Base-by-base conservation (phyloP, 208 protist species). In the Angomonas deanei region DNA sequence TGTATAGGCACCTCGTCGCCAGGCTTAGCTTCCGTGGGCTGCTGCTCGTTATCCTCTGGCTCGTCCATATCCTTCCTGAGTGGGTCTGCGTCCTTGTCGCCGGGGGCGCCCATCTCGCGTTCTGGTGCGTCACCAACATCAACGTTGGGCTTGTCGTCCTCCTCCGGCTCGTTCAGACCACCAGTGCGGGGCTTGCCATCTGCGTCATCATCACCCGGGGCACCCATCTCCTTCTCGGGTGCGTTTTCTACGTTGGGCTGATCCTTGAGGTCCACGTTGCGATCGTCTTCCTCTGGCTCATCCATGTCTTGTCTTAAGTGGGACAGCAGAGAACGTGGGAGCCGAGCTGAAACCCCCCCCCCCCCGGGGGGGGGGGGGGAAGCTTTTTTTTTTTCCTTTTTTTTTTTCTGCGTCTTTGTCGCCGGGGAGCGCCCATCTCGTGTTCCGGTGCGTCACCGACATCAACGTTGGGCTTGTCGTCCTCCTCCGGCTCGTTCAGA, bases 181-280 rank as follows among this genome's bases (percentile, higher is more conserved):
- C 19, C 23, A 15, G 5, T 17, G 5, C 11, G n/a, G 47, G 47
- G 47, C n/a, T n/a, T n/a, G n/a, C n/a, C n/a, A 53, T 15, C 11
- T 5, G n/a, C 66, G 21, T 58, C 48, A 13, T 61, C 33, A 27
- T 60, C 24, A 36, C 56, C 64, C 21, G 38, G 49, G n/a, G n/a
- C 23, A 24, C 13, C 47, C 47, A 26, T 26, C 47, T 53, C 47
- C 47, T 53, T n/a, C 47, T 26, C 47, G 47, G 13, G 10, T 53
- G n/a, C n/a, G n/a, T n/a, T n/a, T n/a, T n/a, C n/a, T n/a, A n/a
- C n/a, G n/a, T n/a, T n/a, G n/a, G n/a, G n/a, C n/a, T n/a, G n/a
- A n/a, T 53, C 47, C 47, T 53, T 53, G 23, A 28, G 47, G n/a
- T 17, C n/a, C 47, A 6, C 47, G 47, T 53, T 26, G 47, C n/a